These are phyloP conservation scores for Chlamydomonas schloesseri DNA, from an alignment of 139 green algal genomes.

Conservation along the genomic window DNA sequence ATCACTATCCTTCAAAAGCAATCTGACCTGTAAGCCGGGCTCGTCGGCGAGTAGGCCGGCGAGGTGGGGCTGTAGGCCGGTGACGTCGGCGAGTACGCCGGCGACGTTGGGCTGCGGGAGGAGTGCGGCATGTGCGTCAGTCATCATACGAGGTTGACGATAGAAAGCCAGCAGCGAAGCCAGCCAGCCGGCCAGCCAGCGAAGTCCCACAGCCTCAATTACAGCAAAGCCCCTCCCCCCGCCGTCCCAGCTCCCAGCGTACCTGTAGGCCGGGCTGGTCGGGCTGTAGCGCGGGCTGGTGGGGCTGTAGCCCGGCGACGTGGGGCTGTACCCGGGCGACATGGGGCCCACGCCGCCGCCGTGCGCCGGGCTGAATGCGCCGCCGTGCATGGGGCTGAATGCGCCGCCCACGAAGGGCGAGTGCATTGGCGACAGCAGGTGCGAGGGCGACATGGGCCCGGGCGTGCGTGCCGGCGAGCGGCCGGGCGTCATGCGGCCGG, in stretches of 20 bases:
- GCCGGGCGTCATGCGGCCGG: slow-evolving; percentile 64
- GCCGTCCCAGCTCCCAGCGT: too few species aligned
- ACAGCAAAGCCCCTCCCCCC: too few species aligned
- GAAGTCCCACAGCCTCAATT: too few species aligned
- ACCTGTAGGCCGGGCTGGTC: slow-evolving; percentile 76
- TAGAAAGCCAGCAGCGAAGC: too few species aligned
- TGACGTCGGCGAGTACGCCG: slow-evolving; percentile 59
- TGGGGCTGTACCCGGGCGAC: slow-evolving; percentile 62
- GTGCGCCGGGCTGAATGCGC: slow-evolving; percentile 50
- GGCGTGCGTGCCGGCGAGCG: slow-evolving; percentile 60
- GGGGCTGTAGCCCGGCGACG: slow-evolving; percentile 56
- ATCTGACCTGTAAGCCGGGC: slow-evolving; percentile 71
- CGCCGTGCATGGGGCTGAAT: slow-evolving; percentile 72
- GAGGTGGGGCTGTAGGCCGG: slow-evolving; percentile 68
- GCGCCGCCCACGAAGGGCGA: slow-evolving; percentile 65
- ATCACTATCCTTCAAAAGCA: too few species aligned
- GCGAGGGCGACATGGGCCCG: slow-evolving; percentile 66
- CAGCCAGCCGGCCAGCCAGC: too few species aligned
- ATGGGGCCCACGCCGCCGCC: slow-evolving; percentile 68
- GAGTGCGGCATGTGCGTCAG: slow-evolving; percentile 61
- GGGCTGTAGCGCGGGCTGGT: slow-evolving; percentile 76
- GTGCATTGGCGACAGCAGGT: slow-evolving; percentile 62
- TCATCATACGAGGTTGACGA: too few species aligned
- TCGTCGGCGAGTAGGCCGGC: slow-evolving; percentile 53
- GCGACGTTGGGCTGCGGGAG: slow-evolving; percentile 68